Evolutionary conservation across 768 basidiomycete species (phyloP).

Genomic region (Tulasnella sp.): DNA sequence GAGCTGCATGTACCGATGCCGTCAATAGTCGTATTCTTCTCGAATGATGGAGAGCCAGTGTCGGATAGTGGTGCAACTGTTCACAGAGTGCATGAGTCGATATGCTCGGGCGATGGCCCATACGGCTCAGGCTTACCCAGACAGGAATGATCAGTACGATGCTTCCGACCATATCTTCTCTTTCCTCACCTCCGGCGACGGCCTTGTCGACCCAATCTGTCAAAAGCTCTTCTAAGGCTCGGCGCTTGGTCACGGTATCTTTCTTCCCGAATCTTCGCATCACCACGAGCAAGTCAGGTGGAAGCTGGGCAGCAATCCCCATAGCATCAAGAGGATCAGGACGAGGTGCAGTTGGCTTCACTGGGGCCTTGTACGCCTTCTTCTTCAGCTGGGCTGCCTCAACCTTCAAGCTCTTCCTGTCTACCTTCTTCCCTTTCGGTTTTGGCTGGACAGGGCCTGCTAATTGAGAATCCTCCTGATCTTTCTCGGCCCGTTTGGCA

Average conservation of each 20-base stretch:
- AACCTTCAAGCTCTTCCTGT: constrained; percentile 26
- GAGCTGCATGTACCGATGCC: constrained; percentile 48
- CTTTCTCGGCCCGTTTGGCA: constrained; percentile 51
- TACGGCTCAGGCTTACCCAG: constrained; percentile 55
- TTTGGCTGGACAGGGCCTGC: constrained; percentile 28
- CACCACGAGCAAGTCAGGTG: constrained; percentile 73
- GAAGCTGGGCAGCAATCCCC: constrained; percentile 62
- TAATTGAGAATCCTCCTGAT: constrained; percentile 21
- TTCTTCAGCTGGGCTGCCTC: constrained; percentile 38
- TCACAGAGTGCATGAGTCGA: background rate
- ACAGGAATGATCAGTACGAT: constrained; percentile 66
- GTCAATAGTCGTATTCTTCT: constrained; percentile 59
- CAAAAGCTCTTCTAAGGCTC: constrained; percentile 78
- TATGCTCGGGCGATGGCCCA: background rate
- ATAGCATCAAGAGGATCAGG: constrained; percentile 82
- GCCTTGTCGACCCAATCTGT: constrained; percentile 48
- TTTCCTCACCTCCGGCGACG: constrained; percentile 33
- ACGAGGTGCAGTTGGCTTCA: constrained; percentile 55
- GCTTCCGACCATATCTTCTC: constrained; percentile 30
- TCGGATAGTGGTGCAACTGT: constrained; percentile 79
- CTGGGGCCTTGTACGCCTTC: constrained; percentile 81
- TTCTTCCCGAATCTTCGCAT: constrained; percentile 80
- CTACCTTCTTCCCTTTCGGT: constrained; percentile 42
- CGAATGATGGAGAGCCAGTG: constrained; percentile 69
- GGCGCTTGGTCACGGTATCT: constrained; percentile 70